Percentiles rank a stretch among this genome's conserved stretches.
Conservation (phyloP, 495 filamentous ascomycete species). For the Aspergillus funiculosus region DNA sequence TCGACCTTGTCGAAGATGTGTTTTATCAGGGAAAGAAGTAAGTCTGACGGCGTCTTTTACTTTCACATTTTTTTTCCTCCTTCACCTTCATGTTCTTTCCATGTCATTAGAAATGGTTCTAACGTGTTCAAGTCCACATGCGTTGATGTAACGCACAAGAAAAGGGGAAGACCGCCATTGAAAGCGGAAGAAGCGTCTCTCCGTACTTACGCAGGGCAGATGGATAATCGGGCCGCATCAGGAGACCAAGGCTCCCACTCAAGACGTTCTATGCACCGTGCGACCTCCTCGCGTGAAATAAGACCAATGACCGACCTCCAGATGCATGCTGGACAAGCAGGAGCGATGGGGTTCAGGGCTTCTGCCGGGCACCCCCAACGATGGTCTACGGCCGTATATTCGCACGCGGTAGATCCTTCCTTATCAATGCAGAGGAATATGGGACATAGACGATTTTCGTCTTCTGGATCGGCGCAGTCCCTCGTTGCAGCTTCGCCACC, state of each 20-base stretch:
- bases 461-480: slow-evolving; percentile 32
- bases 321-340: slow-evolving; percentile 21
- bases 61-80: too few relatives aligned
- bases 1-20: slow-evolving; percentile 57
- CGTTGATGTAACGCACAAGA: slow-evolving; percentile 93
- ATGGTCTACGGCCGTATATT: slow-evolving; percentile 36
- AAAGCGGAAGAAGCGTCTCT: slow-evolving; percentile 66
- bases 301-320: slow-evolving; percentile 44
- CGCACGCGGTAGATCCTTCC: slow-evolving; percentile 31
- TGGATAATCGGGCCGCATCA: slow-evolving; percentile 24
- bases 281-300: slow-evolving; percentile 41
- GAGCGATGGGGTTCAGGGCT: slow-evolving; percentile 20
- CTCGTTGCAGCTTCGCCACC: slow-evolving; percentile 25
- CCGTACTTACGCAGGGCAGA: slow-evolving; percentile 31
- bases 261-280: slow-evolving; percentile 33
- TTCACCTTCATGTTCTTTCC: too few relatives aligned
- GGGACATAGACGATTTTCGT: slow-evolving; percentile 36
- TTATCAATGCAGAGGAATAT: slow-evolving; percentile 23
- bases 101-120: not conserved
- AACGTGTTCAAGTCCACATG: slow-evolving; percentile 61
- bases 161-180: slow-evolving; percentile 83
- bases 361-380: slow-evolving; percentile 28
- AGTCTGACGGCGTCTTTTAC: too few relatives aligned
- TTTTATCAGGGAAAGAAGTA: slow-evolving; percentile 61
- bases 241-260: slow-evolving; percentile 25